Evolutionary conservation across 768 basidiomycete genomes (phyloP).

Genomic region (Trametes coccinea): DNA sequence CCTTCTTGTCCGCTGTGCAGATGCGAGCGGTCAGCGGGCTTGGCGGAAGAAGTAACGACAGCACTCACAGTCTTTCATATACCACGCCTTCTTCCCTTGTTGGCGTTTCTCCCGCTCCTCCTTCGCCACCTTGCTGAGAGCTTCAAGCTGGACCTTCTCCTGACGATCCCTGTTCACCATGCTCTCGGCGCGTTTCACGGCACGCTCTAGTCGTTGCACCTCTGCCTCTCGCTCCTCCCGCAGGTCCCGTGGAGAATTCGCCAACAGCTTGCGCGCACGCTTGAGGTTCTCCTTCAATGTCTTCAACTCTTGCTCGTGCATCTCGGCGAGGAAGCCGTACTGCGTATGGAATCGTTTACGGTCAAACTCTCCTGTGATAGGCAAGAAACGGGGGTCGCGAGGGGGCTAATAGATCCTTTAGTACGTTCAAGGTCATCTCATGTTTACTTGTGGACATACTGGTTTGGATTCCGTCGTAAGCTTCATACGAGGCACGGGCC

Average conservation of each 20-base stretch:
- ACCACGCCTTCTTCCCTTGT: conserved; percentile 82
- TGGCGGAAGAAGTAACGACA: not conserved
- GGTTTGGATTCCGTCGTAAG: conserved; percentile 66
- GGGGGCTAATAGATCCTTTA: conserved; percentile 50
- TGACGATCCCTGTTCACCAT: conserved; percentile 69
- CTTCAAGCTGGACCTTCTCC: conserved; percentile 70
- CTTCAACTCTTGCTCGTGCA: conserved; percentile 64
- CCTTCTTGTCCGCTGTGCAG: conserved; percentile 70
- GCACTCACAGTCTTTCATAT: conserved; percentile 70
- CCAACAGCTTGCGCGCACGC: conserved; percentile 63
- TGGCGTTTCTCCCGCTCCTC: conserved; percentile 66
- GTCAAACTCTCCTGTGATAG: conserved; percentile 68
- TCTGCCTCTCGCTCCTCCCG: conserved; percentile 66
- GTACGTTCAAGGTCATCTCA: not conserved
- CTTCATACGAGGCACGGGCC: conserved; percentile 73
- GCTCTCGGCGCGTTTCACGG: conserved; percentile 78
- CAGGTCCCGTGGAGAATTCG: conserved; percentile 59
- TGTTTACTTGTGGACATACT: conserved; percentile 42
- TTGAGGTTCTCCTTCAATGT: conserved; percentile 66
- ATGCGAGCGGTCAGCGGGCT: not conserved
- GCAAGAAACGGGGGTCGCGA: conserved; percentile 86
- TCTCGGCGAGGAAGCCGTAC: conserved; percentile 72
- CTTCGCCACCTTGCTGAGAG: conserved; percentile 47
- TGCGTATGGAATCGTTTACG: conserved; percentile 62
- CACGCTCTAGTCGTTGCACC: conserved; percentile 65